Evolutionary conservation across 345 rosid species (phyloP), one percentile per base, ranked within the genome.

Genomic region (Linum usitatissimum): DNA sequence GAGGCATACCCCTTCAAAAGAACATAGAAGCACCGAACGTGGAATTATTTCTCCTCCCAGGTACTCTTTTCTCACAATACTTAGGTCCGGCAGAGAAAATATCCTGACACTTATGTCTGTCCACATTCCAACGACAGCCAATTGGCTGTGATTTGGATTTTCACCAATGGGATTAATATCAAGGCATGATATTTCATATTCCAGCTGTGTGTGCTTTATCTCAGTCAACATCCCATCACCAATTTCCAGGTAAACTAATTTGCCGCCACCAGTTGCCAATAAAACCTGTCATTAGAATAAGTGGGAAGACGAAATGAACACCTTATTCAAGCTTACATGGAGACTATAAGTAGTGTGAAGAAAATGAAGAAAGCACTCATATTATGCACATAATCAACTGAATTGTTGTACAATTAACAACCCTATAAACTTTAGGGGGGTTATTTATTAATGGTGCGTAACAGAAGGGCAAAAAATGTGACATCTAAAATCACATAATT

Each of bases 111-210:
- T 86, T 69, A 85, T 85, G 69, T 89, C 93, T 6, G 95, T 92
- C 98, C 98, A 92, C 98, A 89, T 92, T 67, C 98, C 98, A 63
- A 89, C 96, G n/a, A 83, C 90, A 73, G 95, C 98, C 70, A 88
- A 77, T 69, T 88, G 90, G 70, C 98, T 91, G 70, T 65, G 73
- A 73, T 75, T 84, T 53, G 84, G 76, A 64, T 79, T 82, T 55
- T 91, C 91, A 55, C 96, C 91, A 59, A 82, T 85, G 60, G 98
- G 95, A 58, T 84, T 91, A 64, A 91, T 83, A 80, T 91, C 96
- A 70, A 91, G 92, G 75, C 98, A 91, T 59, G 96, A 91, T 61
- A 88, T 82, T 75, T 91, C 98, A 76, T 80, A 78, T 71, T 91
- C 96, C 77, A 91, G 69, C 70, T 82, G 80, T 14, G 76, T 79